Conservation (phyloP, 768 basidiomycete species). For the Amanita subjunquillea region DNA sequence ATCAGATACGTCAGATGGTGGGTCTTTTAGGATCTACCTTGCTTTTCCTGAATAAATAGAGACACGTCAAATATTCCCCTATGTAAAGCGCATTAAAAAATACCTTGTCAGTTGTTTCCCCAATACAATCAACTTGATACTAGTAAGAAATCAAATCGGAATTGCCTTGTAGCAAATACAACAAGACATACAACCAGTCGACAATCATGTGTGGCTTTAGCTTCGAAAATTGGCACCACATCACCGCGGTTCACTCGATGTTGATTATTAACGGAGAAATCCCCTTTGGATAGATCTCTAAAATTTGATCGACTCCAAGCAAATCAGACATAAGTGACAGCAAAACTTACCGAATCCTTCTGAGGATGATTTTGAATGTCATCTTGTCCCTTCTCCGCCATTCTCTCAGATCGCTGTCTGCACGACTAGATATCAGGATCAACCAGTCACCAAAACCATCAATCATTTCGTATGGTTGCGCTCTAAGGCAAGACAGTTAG, state of each 20-base stretch:
- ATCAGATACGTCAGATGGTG: neutral
- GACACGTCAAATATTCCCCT: neutral
- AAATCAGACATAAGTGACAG: neutral
- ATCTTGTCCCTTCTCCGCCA: constrained; percentile 32
- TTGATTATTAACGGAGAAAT: constrained; percentile 62
- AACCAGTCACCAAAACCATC: constrained; percentile 58
- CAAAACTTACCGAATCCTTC: constrained; percentile 52
- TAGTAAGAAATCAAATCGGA: constrained; percentile 10
- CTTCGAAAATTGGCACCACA: constrained; percentile 55
- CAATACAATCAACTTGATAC: constrained; percentile 41
- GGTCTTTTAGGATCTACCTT: constrained; percentile 12
- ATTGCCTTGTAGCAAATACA: neutral
- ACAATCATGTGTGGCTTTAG: constrained; percentile 49
- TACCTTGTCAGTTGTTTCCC: constrained; percentile 23
- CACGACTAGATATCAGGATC: constrained; percentile 43
- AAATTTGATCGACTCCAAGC: neutral
- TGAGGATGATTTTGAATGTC: constrained; percentile 43
- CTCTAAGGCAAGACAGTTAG: neutral
- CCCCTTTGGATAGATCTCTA: constrained; percentile 61
- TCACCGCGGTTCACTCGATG: constrained; percentile 39
- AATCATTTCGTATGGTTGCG: constrained; percentile 25
- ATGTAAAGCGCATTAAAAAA: neutral
- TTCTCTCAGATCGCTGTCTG: constrained; percentile 38
- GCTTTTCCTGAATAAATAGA: constrained; percentile 13
- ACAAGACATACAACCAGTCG: constrained; percentile 34